phyloP scores from a whole-genome alignment of 2,329 filamentous ascomycete genomes.

The Bimuria novae-zelandiae region DNA sequence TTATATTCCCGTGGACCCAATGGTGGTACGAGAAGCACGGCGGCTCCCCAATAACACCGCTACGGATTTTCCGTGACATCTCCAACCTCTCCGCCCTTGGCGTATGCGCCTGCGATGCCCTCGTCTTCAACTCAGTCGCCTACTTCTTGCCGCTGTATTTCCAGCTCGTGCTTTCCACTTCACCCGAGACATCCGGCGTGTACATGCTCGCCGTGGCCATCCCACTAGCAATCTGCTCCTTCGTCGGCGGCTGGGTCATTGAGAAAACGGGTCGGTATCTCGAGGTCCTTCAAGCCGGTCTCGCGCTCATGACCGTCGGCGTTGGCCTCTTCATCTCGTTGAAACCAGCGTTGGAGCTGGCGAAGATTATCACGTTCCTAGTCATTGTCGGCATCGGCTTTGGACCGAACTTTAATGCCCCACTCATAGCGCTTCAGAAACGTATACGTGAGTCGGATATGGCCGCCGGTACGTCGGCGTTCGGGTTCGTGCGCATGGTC shows the following conservation, averaged over 20 bases:
- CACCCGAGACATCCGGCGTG: conserved; percentile 61
- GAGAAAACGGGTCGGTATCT: conserved; percentile 51
- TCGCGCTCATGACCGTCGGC: conserved; percentile 41
- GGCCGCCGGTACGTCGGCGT: conserved; percentile 57
- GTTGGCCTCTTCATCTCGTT: conserved; percentile 40
- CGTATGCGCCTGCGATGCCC: conserved; percentile 54
- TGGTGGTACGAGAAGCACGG: conserved; percentile 62
- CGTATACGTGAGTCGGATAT: conserved; percentile 58
- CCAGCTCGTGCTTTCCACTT: conserved; percentile 67
- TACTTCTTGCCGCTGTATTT: conserved; percentile 79
- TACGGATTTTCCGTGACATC: conserved; percentile 63
- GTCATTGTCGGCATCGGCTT: conserved; percentile 57
- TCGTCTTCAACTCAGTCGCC: conserved; percentile 67
- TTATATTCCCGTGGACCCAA: conserved; percentile 64
- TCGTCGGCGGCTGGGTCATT: conserved; percentile 55
- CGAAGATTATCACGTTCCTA: conserved; percentile 53
- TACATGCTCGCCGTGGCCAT: conserved; percentile 64
- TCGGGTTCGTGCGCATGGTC: conserved; percentile 54
- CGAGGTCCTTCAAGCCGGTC: conserved; percentile 38
- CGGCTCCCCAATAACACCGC: conserved; percentile 70
- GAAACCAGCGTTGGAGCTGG: conserved; percentile 14
- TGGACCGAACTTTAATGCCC: conserved; percentile 61
- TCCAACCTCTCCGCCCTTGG: conserved; percentile 62
- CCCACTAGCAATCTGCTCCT: conserved; percentile 51
- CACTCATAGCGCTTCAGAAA: conserved; percentile 60